Conservation (phyloP, 2,329 filamentous ascomycete genomes). For the Aureobasidium vineae region DNA sequence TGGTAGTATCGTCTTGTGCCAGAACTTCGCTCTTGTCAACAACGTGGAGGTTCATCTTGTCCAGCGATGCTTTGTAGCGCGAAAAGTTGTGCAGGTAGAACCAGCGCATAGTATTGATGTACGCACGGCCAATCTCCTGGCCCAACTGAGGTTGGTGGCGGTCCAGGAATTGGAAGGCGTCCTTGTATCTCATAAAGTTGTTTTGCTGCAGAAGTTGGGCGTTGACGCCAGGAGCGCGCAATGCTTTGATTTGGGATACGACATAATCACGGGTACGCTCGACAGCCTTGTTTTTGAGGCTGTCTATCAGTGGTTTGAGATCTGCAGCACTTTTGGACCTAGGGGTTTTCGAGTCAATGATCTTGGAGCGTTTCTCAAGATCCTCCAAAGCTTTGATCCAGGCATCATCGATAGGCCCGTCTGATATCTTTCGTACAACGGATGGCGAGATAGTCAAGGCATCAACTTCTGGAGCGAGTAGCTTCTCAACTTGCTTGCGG, state of each 20-base stretch:
- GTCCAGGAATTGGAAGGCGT: conserved; percentile 81
- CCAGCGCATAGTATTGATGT: conserved; percentile 98
- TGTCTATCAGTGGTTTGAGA: conserved; percentile 77
- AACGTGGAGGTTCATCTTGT: conserved; percentile 77
- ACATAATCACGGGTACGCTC: conserved; percentile 93
- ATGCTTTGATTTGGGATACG: conserved; percentile 88
- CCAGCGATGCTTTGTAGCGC: conserved; percentile 78
- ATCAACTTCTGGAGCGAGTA: conserved; percentile 84
- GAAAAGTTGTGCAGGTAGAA: conserved; percentile 92
- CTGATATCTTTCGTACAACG: conserved; percentile 79
- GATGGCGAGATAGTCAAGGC: conserved; percentile 84
- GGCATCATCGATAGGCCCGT: conserved; percentile 83
- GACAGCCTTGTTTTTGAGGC: conserved; percentile 83
- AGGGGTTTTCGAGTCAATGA: conserved; percentile 65
- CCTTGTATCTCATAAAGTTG: conserved; percentile 82
- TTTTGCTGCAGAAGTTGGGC: conserved; percentile 96
- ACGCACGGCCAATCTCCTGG: conserved; percentile 86
- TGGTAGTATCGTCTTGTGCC: conserved; percentile 60
- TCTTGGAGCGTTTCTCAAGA: conserved; percentile 72
- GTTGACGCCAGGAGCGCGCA: conserved; percentile 94
- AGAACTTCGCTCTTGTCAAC: conserved; percentile 82
- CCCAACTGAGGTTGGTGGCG: conserved; percentile 79
- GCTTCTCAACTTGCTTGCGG: conserved; percentile 81
- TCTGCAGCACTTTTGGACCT: conserved; percentile 77
- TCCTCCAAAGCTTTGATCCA: conserved; percentile 84